Conservation (phyloP, 2,329 filamentous ascomycete species). For the Pyrenochaeta sp. region DNA sequence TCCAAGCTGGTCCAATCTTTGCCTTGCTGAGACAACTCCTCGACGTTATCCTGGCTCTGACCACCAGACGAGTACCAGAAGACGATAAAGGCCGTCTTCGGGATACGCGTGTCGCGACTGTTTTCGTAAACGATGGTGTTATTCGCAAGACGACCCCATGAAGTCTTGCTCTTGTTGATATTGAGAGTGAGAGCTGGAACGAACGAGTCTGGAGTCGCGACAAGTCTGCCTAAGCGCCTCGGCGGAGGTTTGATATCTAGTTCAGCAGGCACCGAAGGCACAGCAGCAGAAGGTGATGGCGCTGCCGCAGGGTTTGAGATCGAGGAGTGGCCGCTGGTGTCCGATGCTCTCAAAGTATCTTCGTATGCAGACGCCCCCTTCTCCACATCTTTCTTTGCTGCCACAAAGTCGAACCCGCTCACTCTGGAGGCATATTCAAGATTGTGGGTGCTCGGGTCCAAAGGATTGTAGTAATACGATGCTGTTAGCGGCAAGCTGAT, state of each 20-base stretch:
- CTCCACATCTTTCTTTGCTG: conserved; percentile 24
- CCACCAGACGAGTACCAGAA: conserved; percentile 69
- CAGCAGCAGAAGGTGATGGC: conserved; percentile 27
- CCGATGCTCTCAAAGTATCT: conserved; percentile 40
- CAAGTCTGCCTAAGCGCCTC: conserved; percentile 69
- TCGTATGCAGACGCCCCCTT: conserved; percentile 33
- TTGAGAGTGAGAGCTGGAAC: conserved; percentile 68
- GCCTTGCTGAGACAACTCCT: conserved; percentile 52
- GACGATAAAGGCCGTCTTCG: conserved; percentile 82
- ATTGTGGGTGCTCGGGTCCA: conserved; percentile 56
- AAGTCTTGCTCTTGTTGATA: conserved; percentile 72
- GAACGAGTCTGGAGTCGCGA: conserved; percentile 71
- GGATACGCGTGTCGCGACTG: conserved; percentile 73
- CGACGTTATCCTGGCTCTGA: conserved; percentile 68
- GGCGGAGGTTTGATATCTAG: conserved; percentile 50
- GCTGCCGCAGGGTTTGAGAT: conserved; percentile 21
- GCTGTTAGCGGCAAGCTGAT: conserved; percentile 55
- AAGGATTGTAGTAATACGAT: conserved; percentile 56
- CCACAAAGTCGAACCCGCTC: conserved; percentile 55
- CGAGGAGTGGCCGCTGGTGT: conserved; percentile 24
- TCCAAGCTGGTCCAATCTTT: conserved; percentile 63
- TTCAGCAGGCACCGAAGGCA: conserved; percentile 32
- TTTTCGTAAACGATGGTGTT: conserved; percentile 75
- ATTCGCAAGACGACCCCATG: conserved; percentile 76
- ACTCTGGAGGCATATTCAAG: conserved; percentile 56